Evolutionary conservation across 225 moss, liverwort and hornwort genomes (phyloP).

Genomic region (Sphagnum contortum): DNA sequence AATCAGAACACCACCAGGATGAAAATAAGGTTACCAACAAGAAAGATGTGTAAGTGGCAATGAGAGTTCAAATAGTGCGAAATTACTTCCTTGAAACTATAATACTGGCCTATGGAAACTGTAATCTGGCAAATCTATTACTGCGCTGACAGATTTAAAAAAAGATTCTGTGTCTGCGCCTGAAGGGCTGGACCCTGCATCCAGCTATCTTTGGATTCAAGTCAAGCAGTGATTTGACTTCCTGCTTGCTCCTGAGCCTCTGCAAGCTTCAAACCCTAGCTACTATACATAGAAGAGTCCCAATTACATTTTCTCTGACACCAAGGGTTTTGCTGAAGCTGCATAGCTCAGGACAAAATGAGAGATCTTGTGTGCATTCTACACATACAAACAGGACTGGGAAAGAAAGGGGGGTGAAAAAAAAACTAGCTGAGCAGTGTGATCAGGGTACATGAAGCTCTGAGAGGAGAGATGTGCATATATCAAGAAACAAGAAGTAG

Average conservation of each 20-base stretch:
- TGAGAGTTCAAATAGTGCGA: too few species aligned
- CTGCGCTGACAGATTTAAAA: too few species aligned
- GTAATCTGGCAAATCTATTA: too few species aligned
- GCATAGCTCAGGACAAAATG: conserved; percentile 15
- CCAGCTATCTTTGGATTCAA: too few species aligned
- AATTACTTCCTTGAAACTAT: too few species aligned
- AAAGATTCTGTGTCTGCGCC: too few species aligned
- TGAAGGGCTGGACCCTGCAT: too few species aligned
- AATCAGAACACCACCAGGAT: too few species aligned
- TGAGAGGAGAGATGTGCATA: conserved; percentile 69
- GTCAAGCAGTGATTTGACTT: background rate
- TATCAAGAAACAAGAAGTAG: conserved; percentile 71
- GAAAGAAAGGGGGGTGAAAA: conserved; percentile 8
- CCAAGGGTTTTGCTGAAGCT: conserved; percentile 32
- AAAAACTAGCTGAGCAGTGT: conserved; percentile 3
- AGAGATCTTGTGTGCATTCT: conserved; percentile 16
- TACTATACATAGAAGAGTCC: conserved; percentile 42
- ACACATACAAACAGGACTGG: conserved; percentile 21
- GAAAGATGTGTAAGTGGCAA: too few species aligned
- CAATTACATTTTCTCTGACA: conserved; percentile 27
- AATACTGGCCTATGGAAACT: too few species aligned
- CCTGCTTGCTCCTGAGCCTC: conserved; percentile 18
- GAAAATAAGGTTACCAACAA: too few species aligned
- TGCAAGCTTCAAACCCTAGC: conserved; percentile 33
- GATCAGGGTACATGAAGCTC: conserved; percentile 62